Conservation (phyloP, 805 yeast genomes). For the Wickerhamomyces silvicola region DNA sequence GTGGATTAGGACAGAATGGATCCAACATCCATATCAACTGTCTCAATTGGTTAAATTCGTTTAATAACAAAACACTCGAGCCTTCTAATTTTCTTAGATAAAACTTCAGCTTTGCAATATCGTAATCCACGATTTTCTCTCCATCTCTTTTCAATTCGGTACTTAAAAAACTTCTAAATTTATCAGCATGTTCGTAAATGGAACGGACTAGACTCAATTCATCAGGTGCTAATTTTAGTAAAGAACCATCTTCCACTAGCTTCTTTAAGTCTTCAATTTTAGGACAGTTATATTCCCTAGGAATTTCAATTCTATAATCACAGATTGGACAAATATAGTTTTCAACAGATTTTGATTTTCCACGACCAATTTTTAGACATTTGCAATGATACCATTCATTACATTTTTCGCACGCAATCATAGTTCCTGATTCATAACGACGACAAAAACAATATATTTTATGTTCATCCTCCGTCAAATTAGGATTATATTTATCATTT, state of each 20-base stretch:
- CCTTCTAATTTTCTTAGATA: constrained; percentile 45
- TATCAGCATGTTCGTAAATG: constrained; percentile 12
- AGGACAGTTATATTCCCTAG: constrained; percentile 28
- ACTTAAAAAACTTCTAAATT: constrained; percentile 17
- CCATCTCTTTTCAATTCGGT: constrained; percentile 11
- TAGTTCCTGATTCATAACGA: constrained; percentile 49
- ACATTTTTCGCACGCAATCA: constrained; percentile 68
- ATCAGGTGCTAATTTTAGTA: constrained; percentile 27
- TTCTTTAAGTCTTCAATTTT: constrained; percentile 25
- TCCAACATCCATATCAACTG: constrained; percentile 20
- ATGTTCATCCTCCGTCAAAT: constrained; percentile 12
- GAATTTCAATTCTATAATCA: constrained; percentile 29
- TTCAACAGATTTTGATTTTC: constrained; percentile 24
- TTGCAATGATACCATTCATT: constrained; percentile 65
- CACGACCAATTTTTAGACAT: constrained; percentile 41
- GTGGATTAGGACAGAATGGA: constrained; percentile 21
- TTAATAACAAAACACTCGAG: constrained; percentile 26
- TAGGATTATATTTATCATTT: constrained; percentile 18
- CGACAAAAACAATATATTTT: constrained; percentile 55
- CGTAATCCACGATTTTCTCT: constrained; percentile 17
- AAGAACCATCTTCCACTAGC: constrained; percentile 22
- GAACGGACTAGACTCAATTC: constrained; percentile 23
- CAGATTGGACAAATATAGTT: constrained; percentile 52
- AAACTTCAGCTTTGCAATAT: constrained; percentile 29
- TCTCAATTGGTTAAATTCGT: constrained; percentile 28